These are phyloP conservation scores for Fusarium verrucosum DNA, from an alignment of 2,329 filamentous ascomycete genomes.

Conservation along the genomic window DNA sequence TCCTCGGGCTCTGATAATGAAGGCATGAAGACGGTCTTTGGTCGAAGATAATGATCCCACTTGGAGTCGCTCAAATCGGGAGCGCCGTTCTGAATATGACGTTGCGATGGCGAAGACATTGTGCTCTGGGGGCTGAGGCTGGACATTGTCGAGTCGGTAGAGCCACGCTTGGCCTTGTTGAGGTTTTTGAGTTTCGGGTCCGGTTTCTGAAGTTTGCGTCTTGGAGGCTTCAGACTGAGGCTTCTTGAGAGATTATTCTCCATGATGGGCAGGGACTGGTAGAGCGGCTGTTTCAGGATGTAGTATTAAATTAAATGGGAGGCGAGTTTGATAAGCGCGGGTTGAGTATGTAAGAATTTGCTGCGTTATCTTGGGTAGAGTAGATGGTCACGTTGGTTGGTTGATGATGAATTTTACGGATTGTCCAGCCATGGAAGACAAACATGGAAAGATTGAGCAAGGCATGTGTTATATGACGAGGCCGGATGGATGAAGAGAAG, in stretches of 20 bases:
- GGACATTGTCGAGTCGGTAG: slow-evolving; percentile 40
- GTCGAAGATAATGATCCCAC: slow-evolving; percentile 44
- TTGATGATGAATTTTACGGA: neutral
- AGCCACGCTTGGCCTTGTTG: slow-evolving; percentile 40
- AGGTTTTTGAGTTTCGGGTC: slow-evolving; percentile 43
- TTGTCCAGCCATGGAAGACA: slow-evolving; percentile 24
- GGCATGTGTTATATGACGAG: slow-evolving; percentile 23
- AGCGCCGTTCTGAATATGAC: slow-evolving; percentile 32
- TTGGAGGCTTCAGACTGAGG: slow-evolving; percentile 41
- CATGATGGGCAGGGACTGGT: slow-evolving; percentile 5
- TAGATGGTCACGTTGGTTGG: slow-evolving; percentile 21
- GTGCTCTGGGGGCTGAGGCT: slow-evolving; percentile 33
- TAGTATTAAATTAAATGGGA: slow-evolving; percentile 20
- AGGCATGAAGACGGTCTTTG: slow-evolving; percentile 34
- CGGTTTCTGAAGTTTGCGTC: slow-evolving; percentile 47
- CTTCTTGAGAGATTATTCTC: slow-evolving; percentile 21
- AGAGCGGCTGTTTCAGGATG: slow-evolving; percentile 13
- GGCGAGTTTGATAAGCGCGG: slow-evolving; percentile 8
- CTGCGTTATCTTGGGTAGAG: neutral
- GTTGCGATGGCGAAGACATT: slow-evolving; percentile 31
- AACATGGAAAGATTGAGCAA: slow-evolving; percentile 6
- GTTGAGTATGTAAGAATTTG: slow-evolving; percentile 9
- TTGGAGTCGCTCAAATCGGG: slow-evolving; percentile 45
- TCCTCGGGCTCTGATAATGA: slow-evolving; percentile 32
- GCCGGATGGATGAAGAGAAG: neutral